phyloP scores from a whole-genome alignment of 176 grass and related monocot species.

The Musa troglodytarum region DNA sequence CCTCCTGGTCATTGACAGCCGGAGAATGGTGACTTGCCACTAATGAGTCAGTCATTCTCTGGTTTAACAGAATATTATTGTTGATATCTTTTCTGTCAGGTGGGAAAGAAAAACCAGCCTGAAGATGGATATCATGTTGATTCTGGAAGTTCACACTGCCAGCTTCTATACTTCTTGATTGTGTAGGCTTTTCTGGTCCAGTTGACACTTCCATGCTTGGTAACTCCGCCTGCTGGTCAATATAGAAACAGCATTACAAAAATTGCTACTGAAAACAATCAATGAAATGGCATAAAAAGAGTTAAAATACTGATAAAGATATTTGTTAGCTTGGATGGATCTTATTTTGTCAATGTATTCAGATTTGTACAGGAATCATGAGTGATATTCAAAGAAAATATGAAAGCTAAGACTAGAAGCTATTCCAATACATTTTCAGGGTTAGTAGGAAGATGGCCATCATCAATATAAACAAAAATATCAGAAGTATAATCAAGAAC shows the following conservation, averaged over 20 bases:
- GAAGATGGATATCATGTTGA: constrained; percentile 43
- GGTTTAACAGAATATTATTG: constrained; percentile 23
- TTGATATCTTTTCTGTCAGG: constrained; percentile 22
- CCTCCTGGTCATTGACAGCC: constrained; percentile 27
- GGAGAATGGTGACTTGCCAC: constrained; percentile 39
- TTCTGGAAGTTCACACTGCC: constrained; percentile 2
- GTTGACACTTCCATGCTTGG: background rate
- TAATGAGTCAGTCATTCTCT: constrained; percentile 31
- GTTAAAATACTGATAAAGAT: background rate
- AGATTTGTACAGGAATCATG: too few species aligned
- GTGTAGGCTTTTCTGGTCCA: background rate
- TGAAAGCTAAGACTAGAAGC: too few species aligned
- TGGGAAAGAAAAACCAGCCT: constrained; percentile 44
- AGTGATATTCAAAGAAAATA: too few species aligned
- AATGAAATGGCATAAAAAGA: background rate
- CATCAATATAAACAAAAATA: too few species aligned
- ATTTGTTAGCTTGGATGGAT: background rate
- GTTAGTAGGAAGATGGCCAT: too few species aligned
- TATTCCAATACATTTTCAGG: too few species aligned
- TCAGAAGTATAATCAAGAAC: too few species aligned
- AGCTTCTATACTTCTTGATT: background rate
- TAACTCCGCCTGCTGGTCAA: constrained; percentile 5
- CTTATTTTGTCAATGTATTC: too few species aligned
- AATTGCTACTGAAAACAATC: background rate
- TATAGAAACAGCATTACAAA: background rate